Evolutionary conservation across 345 rosid genomes (phyloP).

Genomic region (Mallotus nudiflorus): DNA sequence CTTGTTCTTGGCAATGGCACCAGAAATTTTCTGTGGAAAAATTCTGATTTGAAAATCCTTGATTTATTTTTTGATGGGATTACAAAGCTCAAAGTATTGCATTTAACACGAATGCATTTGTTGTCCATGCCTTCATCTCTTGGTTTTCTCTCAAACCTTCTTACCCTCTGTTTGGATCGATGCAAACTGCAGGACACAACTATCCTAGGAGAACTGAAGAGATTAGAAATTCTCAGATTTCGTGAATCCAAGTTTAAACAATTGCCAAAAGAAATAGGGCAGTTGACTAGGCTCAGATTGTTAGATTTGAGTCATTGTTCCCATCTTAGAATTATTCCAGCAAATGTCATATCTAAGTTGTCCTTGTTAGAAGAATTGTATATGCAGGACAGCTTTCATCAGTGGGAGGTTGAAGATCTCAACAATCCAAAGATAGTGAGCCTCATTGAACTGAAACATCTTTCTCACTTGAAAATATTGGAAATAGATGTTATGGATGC

Average conservation of each 20-base stretch:
- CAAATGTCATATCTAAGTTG: conserved; percentile 29
- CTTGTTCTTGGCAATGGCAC: not conserved
- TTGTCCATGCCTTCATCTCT: conserved; percentile 7
- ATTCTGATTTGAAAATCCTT: not conserved
- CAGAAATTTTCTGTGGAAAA: not conserved
- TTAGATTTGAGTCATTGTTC: conserved; percentile 29
- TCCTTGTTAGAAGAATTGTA: conserved; percentile 33
- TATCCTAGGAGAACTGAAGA: conserved; percentile 17
- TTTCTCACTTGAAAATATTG: conserved; percentile 18
- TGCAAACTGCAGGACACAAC: not conserved
- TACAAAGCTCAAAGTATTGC: conserved; percentile 14
- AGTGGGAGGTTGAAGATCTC: conserved; percentile 28
- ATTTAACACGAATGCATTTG: not conserved
- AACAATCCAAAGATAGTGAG: conserved; percentile 5
- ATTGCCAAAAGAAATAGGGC: conserved; percentile 25
- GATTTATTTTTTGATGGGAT: not conserved
- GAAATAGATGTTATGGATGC: conserved; percentile 14
- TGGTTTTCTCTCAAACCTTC: not conserved
- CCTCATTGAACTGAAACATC: conserved; percentile 20
- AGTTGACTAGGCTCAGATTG: conserved; percentile 19
- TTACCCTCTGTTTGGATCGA: not conserved
- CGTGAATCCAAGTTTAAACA: conserved; percentile 10
- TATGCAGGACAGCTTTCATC: conserved; percentile 18
- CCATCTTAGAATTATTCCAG: conserved; percentile 27
- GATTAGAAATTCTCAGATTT: conserved; percentile 35